Conservation (phyloP, 768 basidiomycete species). For the Brasilioporus rufonigricans region DNA sequence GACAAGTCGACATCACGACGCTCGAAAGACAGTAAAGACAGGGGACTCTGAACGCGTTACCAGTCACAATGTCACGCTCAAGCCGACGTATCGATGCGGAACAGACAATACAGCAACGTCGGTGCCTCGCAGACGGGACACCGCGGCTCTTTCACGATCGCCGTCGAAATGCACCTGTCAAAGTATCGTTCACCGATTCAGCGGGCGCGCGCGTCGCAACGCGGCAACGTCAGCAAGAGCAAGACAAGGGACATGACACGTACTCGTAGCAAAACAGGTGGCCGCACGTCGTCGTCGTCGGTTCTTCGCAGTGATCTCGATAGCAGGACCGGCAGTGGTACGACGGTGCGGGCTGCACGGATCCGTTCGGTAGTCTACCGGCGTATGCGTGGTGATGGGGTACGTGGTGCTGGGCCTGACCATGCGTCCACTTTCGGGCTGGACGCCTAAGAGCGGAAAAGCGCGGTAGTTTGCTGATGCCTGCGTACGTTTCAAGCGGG, state of each 20-base stretch:
- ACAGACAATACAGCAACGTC: constrained; percentile 54
- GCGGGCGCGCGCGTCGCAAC: no score
- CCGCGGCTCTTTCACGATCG: constrained; percentile 42
- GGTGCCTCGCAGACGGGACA: constrained; percentile 56
- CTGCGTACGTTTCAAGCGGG: no score
- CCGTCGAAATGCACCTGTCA: constrained; percentile 51
- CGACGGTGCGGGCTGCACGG: constrained; percentile 8
- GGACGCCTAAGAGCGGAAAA: constrained; percentile 29
- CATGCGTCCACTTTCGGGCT: constrained; percentile 12
- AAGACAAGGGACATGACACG: constrained; percentile 1
- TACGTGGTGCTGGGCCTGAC: constrained; percentile 11
- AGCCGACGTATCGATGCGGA: constrained; percentile 44
- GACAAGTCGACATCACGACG: not conserved
- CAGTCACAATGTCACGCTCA: constrained; percentile 4
- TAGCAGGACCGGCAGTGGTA: constrained; percentile 53
- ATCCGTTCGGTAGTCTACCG: constrained; percentile 13
- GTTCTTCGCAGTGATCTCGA: constrained; percentile 47
- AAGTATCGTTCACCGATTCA: not conserved
- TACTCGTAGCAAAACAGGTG: constrained; percentile 58
- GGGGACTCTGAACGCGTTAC: not conserved
- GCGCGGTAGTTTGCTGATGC: constrained; percentile 30
- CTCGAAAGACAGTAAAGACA: not conserved
- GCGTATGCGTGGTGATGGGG: not conserved
- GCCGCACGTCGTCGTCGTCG: constrained; percentile 62
- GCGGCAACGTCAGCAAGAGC: no score